Conservation (phyloP, 225 moss, liverwort and hornwort genomes). For the Bryum argenteum region DNA sequence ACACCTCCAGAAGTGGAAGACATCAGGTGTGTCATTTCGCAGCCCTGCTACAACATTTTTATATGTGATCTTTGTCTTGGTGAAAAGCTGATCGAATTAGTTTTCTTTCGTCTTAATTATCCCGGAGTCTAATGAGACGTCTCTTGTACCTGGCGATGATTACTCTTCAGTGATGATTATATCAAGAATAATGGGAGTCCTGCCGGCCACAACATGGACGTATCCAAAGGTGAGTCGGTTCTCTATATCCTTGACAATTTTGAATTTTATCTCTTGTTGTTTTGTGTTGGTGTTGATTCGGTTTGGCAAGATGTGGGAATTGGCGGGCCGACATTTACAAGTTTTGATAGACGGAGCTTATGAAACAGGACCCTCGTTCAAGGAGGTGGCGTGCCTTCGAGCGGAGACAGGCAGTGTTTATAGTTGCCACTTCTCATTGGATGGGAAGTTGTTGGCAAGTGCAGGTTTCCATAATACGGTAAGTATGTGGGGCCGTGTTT, state of each 20-base stretch:
- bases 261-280: neutral
- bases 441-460: slow-evolving; percentile 96
- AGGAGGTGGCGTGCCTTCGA: slow-evolving; percentile 93
- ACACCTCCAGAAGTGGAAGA: slow-evolving; percentile 67
- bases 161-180: no score
- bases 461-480: slow-evolving; percentile 99
- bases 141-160: neutral
- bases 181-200: slow-evolving; percentile 76
- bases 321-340: neutral
- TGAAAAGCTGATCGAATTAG: neutral
- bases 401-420: slow-evolving; percentile 97
- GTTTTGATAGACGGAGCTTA: slow-evolving; percentile 26
- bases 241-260: neutral
- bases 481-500: neutral
- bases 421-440: slow-evolving; percentile 96
- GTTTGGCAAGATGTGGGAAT: slow-evolving; percentile 2
- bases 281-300: neutral
- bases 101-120: neutral
- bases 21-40: slow-evolving; percentile 33
- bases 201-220: slow-evolving; percentile 99
- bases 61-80: neutral
- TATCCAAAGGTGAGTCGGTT: slow-evolving; percentile 77
- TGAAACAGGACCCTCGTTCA: slow-evolving; percentile 88
- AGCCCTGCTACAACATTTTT: no score
- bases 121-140: neutral